Evolutionary conservation across 1,139 yeast genomes (phyloP).

Genomic region (Blastobotrys aristatus): DNA sequence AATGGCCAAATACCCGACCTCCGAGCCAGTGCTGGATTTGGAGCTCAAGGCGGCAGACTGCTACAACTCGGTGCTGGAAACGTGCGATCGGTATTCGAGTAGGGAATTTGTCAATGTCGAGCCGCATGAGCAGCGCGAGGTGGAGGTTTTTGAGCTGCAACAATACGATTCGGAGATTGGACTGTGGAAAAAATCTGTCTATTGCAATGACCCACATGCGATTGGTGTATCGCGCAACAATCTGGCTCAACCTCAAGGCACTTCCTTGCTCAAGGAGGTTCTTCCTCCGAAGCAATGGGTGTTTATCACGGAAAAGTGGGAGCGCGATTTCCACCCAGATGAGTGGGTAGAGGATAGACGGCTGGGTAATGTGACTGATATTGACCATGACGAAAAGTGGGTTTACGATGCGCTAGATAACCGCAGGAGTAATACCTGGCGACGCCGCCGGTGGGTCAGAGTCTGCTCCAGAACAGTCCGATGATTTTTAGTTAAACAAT

Average conservation of each 20-base stretch:
- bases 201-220: constrained; percentile 14
- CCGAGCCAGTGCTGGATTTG: not conserved
- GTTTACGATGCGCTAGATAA: constrained; percentile 27
- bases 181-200: constrained; percentile 49
- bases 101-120: constrained; percentile 33
- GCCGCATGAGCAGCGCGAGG: constrained; percentile 38
- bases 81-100: constrained; percentile 26
- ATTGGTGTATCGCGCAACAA: constrained; percentile 10
- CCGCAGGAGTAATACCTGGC: constrained; percentile 16
- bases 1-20: constrained; percentile 27
- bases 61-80: constrained; percentile 20
- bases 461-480: constrained; percentile 15
- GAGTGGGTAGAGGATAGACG: constrained; percentile 25
- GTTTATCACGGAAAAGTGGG: constrained; percentile 25
- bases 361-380: constrained; percentile 15
- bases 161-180: constrained; percentile 44
- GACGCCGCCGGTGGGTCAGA: constrained; percentile 30
- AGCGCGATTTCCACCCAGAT: constrained; percentile 26
- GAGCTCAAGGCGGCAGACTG: not conserved
- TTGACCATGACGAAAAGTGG: constrained; percentile 32
- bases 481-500: not conserved
- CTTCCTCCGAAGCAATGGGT: constrained; percentile 30
- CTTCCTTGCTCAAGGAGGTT: constrained; percentile 20
- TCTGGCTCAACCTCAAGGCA: constrained; percentile 15
- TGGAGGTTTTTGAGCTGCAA: constrained; percentile 72